Evolutionary conservation across 225 moss, liverwort and hornwort genomes (phyloP).

Genomic region (Rhytidiadelphus loreus): DNA sequence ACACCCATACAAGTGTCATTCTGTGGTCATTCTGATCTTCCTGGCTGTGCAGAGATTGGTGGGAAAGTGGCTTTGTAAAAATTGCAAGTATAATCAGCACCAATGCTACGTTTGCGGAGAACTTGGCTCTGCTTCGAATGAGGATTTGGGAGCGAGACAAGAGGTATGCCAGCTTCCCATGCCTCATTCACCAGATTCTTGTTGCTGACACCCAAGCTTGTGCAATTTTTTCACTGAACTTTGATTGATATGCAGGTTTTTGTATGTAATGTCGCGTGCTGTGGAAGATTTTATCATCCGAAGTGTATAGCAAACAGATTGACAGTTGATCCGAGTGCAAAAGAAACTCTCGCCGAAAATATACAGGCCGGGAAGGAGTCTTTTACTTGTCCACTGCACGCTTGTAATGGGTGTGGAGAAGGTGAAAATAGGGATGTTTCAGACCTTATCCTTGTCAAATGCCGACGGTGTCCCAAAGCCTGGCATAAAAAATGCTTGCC

Average conservation of each 20-base stretch:
- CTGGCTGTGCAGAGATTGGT: slow-evolving; percentile 15
- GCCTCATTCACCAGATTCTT: neutral
- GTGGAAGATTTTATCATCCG: slow-evolving; percentile 53
- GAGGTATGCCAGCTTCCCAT: slow-evolving; percentile 5
- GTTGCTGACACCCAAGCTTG: neutral
- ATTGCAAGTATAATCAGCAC: slow-evolving; percentile 30
- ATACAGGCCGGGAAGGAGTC: slow-evolving; percentile 29
- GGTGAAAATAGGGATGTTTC: slow-evolving; percentile 21
- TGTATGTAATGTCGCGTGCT: slow-evolving; percentile 45
- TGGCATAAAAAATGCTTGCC: slow-evolving; percentile 53
- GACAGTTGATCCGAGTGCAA: neutral
- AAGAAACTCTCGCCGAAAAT: neutral
- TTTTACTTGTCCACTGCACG: slow-evolving; percentile 41
- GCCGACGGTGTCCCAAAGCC: slow-evolving; percentile 43
- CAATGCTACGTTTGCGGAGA: slow-evolving; percentile 48
- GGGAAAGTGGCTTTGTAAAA: slow-evolving; percentile 34
- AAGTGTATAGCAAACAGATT: slow-evolving; percentile 26
- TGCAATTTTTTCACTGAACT: neutral
- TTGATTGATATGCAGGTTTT: slow-evolving; percentile 31
- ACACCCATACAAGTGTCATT: neutral
- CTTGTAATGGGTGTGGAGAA: slow-evolving; percentile 29
- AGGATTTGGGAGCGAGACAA: slow-evolving; percentile 4
- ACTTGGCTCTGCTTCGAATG: slow-evolving; percentile 28
- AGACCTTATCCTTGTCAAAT: slow-evolving; percentile 24
- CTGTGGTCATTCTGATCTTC: neutral